Percentiles rank a stretch among this genome's conserved stretches.
Evolutionary conservation across 495 filamentous ascomycete species (phyloP).

Genomic region (Penicillium argentinense): DNA sequence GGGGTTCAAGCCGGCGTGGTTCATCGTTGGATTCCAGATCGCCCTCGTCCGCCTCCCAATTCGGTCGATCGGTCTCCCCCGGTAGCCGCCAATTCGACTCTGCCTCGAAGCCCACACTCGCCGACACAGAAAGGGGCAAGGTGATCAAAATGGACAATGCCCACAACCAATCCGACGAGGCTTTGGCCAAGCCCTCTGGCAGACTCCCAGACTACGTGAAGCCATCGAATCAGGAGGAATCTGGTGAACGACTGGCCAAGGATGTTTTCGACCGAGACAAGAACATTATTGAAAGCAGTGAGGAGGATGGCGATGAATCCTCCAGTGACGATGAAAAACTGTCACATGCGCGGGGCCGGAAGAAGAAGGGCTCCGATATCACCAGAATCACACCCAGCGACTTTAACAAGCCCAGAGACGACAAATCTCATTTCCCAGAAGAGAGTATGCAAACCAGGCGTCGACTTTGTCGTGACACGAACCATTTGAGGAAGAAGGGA

Average conservation of each 20-base stretch:
- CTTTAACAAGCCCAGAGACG: constrained; percentile 16
- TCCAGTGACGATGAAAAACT: constrained; percentile 50
- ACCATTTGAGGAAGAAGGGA: not conserved
- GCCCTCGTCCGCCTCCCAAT: constrained; percentile 43
- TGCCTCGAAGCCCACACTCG: constrained; percentile 29
- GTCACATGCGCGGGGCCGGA: constrained; percentile 29
- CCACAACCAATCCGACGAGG: constrained; percentile 66
- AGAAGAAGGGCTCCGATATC: constrained; percentile 25
- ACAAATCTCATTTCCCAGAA: constrained; percentile 37
- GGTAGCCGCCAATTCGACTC: constrained; percentile 41
- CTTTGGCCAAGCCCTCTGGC: constrained; percentile 54
- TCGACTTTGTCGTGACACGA: too few species aligned
- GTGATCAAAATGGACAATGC: constrained; percentile 57
- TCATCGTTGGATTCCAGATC: constrained; percentile 60
- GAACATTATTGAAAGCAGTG: constrained; percentile 50
- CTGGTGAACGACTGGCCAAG: constrained; percentile 66
- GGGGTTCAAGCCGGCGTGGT: constrained; percentile 49
- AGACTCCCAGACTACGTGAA: constrained; percentile 51
- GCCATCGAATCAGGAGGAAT: constrained; percentile 29
- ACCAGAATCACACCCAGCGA: constrained; percentile 21
- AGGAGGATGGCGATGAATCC: constrained; percentile 46
- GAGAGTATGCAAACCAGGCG: constrained; percentile 59
- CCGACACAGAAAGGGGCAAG: constrained; percentile 48
- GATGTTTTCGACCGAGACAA: constrained; percentile 67
- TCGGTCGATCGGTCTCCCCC: constrained; percentile 61